Base-by-base conservation (phyloP, 495 filamentous ascomycete species). In the Annulohypoxylon nitens region DNA sequence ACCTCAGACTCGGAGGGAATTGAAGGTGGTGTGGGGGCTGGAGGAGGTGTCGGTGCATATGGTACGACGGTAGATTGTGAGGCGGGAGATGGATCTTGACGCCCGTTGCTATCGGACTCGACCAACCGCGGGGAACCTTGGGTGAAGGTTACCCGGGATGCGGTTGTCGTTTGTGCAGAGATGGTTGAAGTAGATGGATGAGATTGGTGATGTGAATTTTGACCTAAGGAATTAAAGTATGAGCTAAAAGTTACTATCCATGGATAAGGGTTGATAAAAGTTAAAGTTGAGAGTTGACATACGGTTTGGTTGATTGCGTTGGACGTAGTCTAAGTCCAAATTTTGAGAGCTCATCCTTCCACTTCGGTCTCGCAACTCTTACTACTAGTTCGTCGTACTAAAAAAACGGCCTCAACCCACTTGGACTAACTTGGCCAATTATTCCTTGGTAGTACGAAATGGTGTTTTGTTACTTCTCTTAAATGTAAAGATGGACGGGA, bases 1-100 rank as follows among this genome's bases (percentile, higher is more conserved):
- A 78, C 57, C 61, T 83, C 80, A 51, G 78, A 71, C 36, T 81
- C 76, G 26, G 83, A 81, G 7, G 73, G 61, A 4, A 76, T 55
- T 16, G 82, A 77, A 9, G 76, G 76, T 33, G 80, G 78, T 20
- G 72, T 70, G 18, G 77, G 75, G 30, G 75, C 75, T 62, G 63
- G 63, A 2, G 77, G 75, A 61, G 77, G 75, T 18, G 79, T 78
- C 7, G 79, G 81, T 8, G 80, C 78, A 61, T 75, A 75, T 5
- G 80, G 81, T n/a, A 77, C 61, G 39, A 69, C 66, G 23, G 76
- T 78, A 16, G 67, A 75, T 34, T 76, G 76, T 0, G 71, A 67
- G 39, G 69, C 64, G 25, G 63, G 73, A 36, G 75, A 65, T 11
- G 69, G 61, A 10, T 54, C 65, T 55, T 55, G 55, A 34, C 64